Percentiles rank a stretch among this genome's conserved stretches.
Conservation (phyloP, 768 basidiomycete species). For the Multifurca ochricompacta region DNA sequence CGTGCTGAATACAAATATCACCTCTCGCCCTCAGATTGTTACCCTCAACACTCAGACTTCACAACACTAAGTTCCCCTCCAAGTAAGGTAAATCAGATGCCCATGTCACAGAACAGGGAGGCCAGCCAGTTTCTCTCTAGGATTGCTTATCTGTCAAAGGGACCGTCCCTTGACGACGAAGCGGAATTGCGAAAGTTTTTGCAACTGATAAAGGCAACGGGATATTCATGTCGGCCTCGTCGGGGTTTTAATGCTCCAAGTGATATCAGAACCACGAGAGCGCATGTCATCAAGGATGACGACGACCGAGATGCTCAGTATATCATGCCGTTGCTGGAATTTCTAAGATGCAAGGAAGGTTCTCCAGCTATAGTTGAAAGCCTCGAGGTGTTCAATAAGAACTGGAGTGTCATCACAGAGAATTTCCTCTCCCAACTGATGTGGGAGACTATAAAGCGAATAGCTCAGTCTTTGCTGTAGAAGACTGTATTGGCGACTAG, state of each 20-base stretch:
- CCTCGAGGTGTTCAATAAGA: slow-evolving; percentile 54
- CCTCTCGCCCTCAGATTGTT: no score
- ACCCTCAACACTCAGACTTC: not conserved
- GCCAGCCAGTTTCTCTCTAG: slow-evolving; percentile 26
- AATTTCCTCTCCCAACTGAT: slow-evolving; percentile 49
- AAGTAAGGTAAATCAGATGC: no score
- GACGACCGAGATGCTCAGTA: slow-evolving; percentile 40
- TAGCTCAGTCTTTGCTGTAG: no score
- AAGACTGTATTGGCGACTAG: no score
- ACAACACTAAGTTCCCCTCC: no score
- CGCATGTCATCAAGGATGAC: slow-evolving; percentile 39
- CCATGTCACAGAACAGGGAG: slow-evolving; percentile 27
- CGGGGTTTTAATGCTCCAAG: slow-evolving; percentile 47
- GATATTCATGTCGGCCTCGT: slow-evolving; percentile 51
- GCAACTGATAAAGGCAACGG: slow-evolving; percentile 42
- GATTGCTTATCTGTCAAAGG: slow-evolving; percentile 22
- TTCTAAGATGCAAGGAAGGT: slow-evolving; percentile 42
- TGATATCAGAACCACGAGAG: slow-evolving; percentile 42
- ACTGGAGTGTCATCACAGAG: slow-evolving; percentile 58
- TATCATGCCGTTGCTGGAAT: slow-evolving; percentile 44
- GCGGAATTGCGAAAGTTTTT: slow-evolving; percentile 47
- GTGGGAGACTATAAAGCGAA: no score
- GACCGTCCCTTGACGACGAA: slow-evolving; percentile 50
- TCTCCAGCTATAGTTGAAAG: slow-evolving; percentile 39
- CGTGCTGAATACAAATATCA: not conserved